These are phyloP conservation scores for Fusarium nematophilum DNA, from an alignment of 2,329 filamentous ascomycete genomes.

Conservation along the genomic window DNA sequence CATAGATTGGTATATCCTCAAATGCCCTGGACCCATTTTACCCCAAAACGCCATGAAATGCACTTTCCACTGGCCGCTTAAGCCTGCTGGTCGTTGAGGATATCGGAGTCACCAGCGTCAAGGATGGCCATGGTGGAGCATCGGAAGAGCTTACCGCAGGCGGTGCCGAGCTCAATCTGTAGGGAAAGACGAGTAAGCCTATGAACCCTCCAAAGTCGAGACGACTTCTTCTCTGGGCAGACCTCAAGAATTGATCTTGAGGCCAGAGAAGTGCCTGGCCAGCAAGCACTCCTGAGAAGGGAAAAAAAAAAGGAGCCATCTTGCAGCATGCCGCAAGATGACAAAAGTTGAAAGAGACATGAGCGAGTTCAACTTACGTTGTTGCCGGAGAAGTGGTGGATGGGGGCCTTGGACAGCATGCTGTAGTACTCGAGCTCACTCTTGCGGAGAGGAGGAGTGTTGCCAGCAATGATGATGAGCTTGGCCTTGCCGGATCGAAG, in stretches of 20 bases:
- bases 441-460: slow-evolving; percentile 98
- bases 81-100: slow-evolving; percentile 81
- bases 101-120: slow-evolving; percentile 98
- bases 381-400: slow-evolving; percentile 98
- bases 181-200: slow-evolving; percentile 65
- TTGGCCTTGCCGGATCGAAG: slow-evolving; percentile 98
- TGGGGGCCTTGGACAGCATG: slow-evolving; percentile 92
- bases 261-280: slow-evolving; percentile 37
- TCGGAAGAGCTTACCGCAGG: slow-evolving; percentile 98
- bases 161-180: slow-evolving; percentile 97
- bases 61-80: slow-evolving; percentile 55
- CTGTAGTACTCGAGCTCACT: slow-evolving; percentile 95
- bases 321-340: slow-evolving; percentile 36
- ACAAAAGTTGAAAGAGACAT: slow-evolving; percentile 34
- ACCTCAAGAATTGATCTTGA: slow-evolving; percentile 50
- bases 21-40: slow-evolving; percentile 51
- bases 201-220: slow-evolving; percentile 88
- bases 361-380: slow-evolving; percentile 81
- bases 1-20: slow-evolving; percentile 53
- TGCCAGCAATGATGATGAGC: slow-evolving; percentile 92
- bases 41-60: slow-evolving; percentile 58
- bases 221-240: slow-evolving; percentile 93
- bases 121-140: slow-evolving; percentile 97
- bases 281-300: slow-evolving; percentile 40
- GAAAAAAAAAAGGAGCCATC: slow-evolving; percentile 30